Percentiles rank a stretch among this genome's conserved stretches.
Evolutionary conservation across 805 yeast genomes (phyloP).

Genomic region (Saturnispora galanensis): DNA sequence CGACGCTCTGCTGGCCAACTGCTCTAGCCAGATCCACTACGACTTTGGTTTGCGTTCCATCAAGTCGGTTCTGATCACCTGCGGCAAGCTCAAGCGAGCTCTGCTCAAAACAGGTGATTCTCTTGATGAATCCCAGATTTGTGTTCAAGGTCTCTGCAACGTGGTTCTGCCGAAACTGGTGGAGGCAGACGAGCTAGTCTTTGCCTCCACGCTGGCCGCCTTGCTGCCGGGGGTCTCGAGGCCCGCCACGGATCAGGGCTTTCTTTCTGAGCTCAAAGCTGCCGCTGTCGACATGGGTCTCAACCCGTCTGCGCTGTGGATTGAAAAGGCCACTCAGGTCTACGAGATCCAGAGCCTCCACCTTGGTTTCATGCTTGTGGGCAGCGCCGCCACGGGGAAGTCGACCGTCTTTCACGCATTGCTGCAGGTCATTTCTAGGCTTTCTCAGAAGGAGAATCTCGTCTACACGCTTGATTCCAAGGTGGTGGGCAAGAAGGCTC

Average conservation of each 20-base stretch:
- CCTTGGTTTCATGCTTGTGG: conserved; percentile 77
- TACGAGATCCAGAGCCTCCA: conserved; percentile 50
- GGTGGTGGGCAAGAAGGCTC: conserved; percentile 50
- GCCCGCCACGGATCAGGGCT: conserved; percentile 4
- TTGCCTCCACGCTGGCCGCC: conserved; percentile 16
- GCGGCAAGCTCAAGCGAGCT: conserved; percentile 36
- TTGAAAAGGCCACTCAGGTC: conserved; percentile 50
- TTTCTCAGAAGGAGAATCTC: conserved; percentile 28
- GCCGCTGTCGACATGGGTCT: conserved; percentile 28
- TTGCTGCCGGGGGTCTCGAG: neutral
- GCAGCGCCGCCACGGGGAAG: conserved; percentile 70
- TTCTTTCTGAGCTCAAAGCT: conserved; percentile 13
- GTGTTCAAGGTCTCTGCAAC: conserved; percentile 47
- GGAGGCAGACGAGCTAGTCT: conserved; percentile 37
- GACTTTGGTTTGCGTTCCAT: conserved; percentile 86
- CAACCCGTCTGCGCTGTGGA: conserved; percentile 32
- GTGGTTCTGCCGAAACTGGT: conserved; percentile 62
- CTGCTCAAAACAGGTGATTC: neutral
- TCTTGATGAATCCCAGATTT: conserved; percentile 18
- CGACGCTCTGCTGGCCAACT: conserved; percentile 26
- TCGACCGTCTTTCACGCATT: conserved; percentile 42
- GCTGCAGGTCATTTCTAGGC: conserved; percentile 31
- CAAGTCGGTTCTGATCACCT: conserved; percentile 52
- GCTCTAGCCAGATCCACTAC: conserved; percentile 61
- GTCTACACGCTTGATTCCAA: conserved; percentile 61